Conservation (phyloP, 2,329 filamentous ascomycete genomes). For the Huntiella decipiens region DNA sequence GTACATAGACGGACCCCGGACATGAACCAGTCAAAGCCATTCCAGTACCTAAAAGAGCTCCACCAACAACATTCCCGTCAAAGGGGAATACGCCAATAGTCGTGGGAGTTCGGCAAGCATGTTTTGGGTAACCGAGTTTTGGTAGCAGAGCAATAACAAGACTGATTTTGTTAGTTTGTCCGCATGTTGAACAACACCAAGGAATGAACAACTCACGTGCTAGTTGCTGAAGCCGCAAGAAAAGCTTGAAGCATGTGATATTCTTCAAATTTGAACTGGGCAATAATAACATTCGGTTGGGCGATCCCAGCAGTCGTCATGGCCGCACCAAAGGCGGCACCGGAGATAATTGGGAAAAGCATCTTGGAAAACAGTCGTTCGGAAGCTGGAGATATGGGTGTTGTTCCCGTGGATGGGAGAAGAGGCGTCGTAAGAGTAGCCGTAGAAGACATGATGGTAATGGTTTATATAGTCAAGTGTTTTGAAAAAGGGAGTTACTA, state of each 20-base stretch:
- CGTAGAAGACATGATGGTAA: too few species aligned
- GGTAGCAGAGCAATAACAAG: conserved; percentile 28
- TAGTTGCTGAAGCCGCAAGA: conserved; percentile 40
- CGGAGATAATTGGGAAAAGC: conserved; percentile 20
- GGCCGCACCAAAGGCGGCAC: conserved; percentile 42
- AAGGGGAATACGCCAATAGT: conserved; percentile 35
- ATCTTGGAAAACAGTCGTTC: too few species aligned
- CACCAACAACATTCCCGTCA: conserved; percentile 48
- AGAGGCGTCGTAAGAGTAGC: too few species aligned
- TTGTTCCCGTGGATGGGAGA: too few species aligned
- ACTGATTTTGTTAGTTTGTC: conserved; percentile 16
- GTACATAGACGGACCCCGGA: conserved; percentile 44
- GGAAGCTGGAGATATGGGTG: too few species aligned
- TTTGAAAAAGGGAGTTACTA: too few species aligned
- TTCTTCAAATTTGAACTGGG: conserved; percentile 40
- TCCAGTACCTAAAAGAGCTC: conserved; percentile 40
- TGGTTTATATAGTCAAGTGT: too few species aligned
- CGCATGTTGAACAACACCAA: background rate
- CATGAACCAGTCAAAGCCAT: conserved; percentile 48
- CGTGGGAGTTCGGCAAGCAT: conserved; percentile 30
- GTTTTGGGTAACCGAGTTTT: conserved; percentile 22
- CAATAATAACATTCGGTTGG: conserved; percentile 37
- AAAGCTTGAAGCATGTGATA: conserved; percentile 51
- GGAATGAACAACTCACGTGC: conserved; percentile 30
- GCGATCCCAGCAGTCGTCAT: conserved; percentile 41